A percentile compares a stretch with the other conserved stretches of the same genome.
phyloP scores from a whole-genome alignment of 768 basidiomycete species.

The Termitomyces sp. region DNA sequence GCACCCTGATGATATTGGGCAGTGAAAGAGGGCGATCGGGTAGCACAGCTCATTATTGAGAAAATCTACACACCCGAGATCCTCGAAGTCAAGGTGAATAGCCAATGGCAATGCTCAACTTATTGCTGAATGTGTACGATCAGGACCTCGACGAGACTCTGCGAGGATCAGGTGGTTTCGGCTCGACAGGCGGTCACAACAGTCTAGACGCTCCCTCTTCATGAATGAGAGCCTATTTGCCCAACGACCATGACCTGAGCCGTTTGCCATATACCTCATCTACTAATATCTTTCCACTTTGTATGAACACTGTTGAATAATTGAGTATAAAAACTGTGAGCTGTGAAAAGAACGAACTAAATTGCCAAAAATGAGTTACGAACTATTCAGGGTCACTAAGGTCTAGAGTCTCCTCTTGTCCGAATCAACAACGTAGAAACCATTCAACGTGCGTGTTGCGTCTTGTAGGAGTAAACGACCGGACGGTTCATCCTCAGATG shows the following conservation, averaged over 20 bases:
- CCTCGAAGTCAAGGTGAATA: constrained; percentile 75
- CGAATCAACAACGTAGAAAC: constrained; percentile 61
- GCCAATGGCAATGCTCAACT: neutral
- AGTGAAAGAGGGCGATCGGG: constrained; percentile 93
- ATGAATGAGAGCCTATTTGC: neutral
- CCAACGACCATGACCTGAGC: neutral
- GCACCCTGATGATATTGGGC: neutral
- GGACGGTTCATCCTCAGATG: constrained; percentile 6
- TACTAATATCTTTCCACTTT: neutral
- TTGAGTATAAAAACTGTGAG: neutral
- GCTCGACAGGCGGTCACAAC: constrained; percentile 87
- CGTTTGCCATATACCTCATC: neutral
- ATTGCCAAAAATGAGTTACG: neutral
- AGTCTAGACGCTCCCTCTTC: constrained; percentile 28
- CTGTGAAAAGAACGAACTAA: neutral
- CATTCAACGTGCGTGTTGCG: constrained; percentile 44
- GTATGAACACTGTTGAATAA: neutral
- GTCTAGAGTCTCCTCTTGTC: constrained; percentile 25
- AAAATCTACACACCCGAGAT: constrained; percentile 83
- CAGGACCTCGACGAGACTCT: constrained; percentile 83
- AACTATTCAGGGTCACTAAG: neutral
- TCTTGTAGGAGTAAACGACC: constrained; percentile 45
- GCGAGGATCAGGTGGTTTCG: constrained; percentile 85
- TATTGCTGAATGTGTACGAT: neutral
- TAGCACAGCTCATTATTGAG: constrained; percentile 94